Evolutionary conservation across 2,329 filamentous ascomycete species (phyloP).

Genomic region (Aureobasidium zeae): DNA sequence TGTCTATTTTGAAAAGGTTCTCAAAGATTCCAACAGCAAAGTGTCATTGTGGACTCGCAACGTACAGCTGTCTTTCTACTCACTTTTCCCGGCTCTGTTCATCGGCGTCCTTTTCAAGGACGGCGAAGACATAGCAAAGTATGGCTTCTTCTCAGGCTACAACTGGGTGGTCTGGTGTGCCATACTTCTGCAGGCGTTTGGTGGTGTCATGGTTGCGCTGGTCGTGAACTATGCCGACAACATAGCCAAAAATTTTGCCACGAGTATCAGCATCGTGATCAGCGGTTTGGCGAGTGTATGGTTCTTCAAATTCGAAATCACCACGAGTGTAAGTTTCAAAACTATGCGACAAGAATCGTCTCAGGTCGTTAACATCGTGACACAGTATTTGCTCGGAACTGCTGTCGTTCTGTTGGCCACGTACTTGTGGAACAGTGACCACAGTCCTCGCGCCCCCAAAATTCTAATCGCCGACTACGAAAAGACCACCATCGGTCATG

Average conservation of each 20-base stretch:
- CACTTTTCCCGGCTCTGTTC: slow-evolving; percentile 78
- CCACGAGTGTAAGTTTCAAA: slow-evolving; percentile 55
- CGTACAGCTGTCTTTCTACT: slow-evolving; percentile 90
- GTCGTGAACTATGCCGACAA: slow-evolving; percentile 79
- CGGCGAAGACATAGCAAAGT: slow-evolving; percentile 68
- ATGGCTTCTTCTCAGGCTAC: slow-evolving; percentile 92
- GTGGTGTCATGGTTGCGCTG: slow-evolving; percentile 74
- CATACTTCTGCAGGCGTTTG: slow-evolving; percentile 70
- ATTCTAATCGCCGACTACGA: slow-evolving; percentile 67
- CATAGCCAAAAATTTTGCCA: slow-evolving; percentile 88
- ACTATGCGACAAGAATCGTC: not conserved
- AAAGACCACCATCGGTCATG: slow-evolving; percentile 54
- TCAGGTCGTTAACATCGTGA: not conserved
- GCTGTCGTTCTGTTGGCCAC: slow-evolving; percentile 69
- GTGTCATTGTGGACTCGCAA: slow-evolving; percentile 90
- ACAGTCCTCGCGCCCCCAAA: slow-evolving; percentile 49
- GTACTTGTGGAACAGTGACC: slow-evolving; percentile 71
- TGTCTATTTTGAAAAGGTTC: slow-evolving; percentile 81
- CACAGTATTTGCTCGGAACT: slow-evolving; percentile 73
- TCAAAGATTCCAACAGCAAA: slow-evolving; percentile 70
- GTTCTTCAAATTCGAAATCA: slow-evolving; percentile 74
- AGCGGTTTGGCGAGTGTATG: slow-evolving; percentile 77
- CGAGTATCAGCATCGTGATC: slow-evolving; percentile 81
- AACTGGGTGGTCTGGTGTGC: slow-evolving; percentile 85
- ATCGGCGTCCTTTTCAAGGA: slow-evolving; percentile 82